phyloP scores from a whole-genome alignment of 2,329 filamentous ascomycete species.

The Aspergillus unguis region DNA sequence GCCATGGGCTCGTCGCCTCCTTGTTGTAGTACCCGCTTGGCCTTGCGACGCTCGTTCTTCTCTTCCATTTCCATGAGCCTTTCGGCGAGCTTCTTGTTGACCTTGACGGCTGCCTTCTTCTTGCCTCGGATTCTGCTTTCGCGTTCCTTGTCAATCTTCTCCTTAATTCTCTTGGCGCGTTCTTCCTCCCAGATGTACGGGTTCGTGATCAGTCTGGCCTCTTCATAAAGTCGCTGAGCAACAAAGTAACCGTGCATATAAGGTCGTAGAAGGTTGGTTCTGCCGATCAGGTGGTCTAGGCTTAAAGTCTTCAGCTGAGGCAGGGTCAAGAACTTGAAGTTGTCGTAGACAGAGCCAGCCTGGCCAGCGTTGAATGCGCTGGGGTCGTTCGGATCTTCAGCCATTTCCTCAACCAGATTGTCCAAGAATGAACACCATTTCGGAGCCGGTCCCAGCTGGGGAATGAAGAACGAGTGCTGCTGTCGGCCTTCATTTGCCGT shows the following conservation, averaged over 20 bases:
- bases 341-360: conserved; percentile 83
- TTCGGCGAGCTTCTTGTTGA: conserved; percentile 71
- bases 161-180: conserved; percentile 81
- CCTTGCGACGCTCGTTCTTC: conserved; percentile 48
- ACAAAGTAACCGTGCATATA: conserved; percentile 99
- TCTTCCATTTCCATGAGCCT: conserved; percentile 60
- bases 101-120: conserved; percentile 86
- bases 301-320: conserved; percentile 82
- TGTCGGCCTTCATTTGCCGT: conserved; percentile 96
- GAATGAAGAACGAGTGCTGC: conserved; percentile 92
- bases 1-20: conserved; percentile 52
- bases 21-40: conserved; percentile 50
- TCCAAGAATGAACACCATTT: conserved; percentile 97
- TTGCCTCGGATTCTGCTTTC: conserved; percentile 88
- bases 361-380: conserved; percentile 47
- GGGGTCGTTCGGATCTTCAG: conserved; percentile 69
- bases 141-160: conserved; percentile 96
- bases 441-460: conserved; percentile 86
- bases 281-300: conserved; percentile 83
- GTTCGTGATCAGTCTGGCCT: conserved; percentile 87
- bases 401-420: conserved; percentile 98
- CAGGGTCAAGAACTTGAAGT: conserved; percentile 95
- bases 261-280: conserved; percentile 81
- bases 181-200: conserved; percentile 94
- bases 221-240: conserved; percentile 89